Conservation (phyloP, 208 protist genomes). For the Trichomonas tenax region DNA sequence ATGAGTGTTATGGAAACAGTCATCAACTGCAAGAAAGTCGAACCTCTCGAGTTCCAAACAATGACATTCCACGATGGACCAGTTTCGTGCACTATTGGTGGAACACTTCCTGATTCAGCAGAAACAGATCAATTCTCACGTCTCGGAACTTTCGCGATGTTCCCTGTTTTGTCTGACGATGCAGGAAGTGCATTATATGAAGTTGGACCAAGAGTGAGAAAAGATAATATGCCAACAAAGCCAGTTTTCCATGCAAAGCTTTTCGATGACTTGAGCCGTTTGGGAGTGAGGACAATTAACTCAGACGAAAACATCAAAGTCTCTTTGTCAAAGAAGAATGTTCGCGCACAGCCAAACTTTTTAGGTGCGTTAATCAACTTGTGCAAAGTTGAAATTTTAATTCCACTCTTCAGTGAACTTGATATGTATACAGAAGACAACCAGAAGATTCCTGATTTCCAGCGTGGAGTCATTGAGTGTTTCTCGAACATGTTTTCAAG, state of each 20-base stretch:
- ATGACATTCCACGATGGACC: background rate
- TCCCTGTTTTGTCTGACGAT: background rate
- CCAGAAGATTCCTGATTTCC: background rate
- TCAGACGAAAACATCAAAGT: background rate
- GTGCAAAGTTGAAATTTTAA: background rate
- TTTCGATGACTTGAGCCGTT: background rate
- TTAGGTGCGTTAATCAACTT: background rate
- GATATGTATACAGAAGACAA: background rate
- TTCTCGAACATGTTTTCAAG: background rate
- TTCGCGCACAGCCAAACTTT: background rate
- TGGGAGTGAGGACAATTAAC: background rate
- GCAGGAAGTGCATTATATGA: background rate
- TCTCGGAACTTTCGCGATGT: background rate
- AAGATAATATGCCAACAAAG: no score
- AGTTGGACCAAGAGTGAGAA: background rate
- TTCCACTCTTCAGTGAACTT: background rate
- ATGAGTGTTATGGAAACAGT: background rate
- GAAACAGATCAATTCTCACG: background rate
- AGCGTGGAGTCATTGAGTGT: background rate
- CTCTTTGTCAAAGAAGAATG: background rate
- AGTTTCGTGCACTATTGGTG: background rate
- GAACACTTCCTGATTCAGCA: background rate
- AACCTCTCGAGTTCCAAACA: background rate
- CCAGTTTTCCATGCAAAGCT: background rate
- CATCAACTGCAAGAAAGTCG: background rate